Conservation (phyloP, 1,284 basidiomycete species). For the Vanrija pseudolonga region DNA sequence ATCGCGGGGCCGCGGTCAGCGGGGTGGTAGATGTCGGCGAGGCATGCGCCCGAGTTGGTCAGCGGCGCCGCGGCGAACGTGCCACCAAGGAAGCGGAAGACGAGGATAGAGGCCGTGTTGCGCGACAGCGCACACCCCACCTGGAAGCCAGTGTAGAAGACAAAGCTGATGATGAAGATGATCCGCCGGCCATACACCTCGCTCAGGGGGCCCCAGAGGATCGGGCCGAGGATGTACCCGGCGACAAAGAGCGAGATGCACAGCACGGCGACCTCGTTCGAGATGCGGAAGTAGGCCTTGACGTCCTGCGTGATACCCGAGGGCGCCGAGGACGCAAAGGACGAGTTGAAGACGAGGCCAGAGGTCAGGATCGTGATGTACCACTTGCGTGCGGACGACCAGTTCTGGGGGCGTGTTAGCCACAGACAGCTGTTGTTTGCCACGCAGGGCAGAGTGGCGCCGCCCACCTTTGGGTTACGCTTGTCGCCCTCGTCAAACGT, state of each 20-base stretch:
- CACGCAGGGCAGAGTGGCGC: no score
- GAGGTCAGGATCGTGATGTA: constrained; percentile 61
- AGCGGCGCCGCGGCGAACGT: constrained; percentile 55
- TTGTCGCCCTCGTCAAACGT: no score
- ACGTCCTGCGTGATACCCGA: constrained; percentile 49
- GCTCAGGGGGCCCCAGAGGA: constrained; percentile 57
- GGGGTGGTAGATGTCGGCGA: constrained; percentile 64
- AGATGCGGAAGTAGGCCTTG: constrained; percentile 56
- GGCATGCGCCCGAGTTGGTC: constrained; percentile 54
- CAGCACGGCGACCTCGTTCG: constrained; percentile 55
- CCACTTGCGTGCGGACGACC: constrained; percentile 59
- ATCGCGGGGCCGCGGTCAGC: constrained; percentile 66
- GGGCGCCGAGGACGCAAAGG: constrained; percentile 49
- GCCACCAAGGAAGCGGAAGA: constrained; percentile 68
- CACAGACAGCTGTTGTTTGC: no score
- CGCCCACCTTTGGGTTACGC: no score
- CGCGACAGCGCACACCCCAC: constrained; percentile 61
- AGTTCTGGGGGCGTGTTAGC: no score
- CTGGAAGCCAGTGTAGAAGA: constrained; percentile 59
- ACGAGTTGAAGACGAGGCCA: constrained; percentile 64
- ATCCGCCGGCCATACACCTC: constrained; percentile 59
- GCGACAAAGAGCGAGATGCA: constrained; percentile 51
- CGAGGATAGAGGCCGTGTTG: constrained; percentile 60
- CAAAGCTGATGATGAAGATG: constrained; percentile 64
- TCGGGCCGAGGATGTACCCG: constrained; percentile 58